Conservation (phyloP, 176 grass and related monocot species). For the Tuctoria greenei region DNA sequence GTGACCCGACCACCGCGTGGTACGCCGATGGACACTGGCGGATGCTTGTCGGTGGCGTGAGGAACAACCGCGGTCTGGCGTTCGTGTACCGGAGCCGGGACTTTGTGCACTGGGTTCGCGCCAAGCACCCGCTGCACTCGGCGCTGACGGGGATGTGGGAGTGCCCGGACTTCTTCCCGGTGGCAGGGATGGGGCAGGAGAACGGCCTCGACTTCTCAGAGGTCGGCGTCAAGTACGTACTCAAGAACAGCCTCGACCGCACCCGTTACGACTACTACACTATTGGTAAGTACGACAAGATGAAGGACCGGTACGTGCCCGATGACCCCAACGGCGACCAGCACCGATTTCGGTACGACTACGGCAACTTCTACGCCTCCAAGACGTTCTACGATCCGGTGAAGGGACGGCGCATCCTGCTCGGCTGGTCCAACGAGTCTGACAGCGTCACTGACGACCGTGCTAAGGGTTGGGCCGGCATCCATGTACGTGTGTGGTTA, state of each 20-base stretch:
- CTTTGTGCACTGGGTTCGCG: neutral
- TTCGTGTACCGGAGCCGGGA: conserved; percentile 12
- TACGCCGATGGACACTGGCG: neutral
- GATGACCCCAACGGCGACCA: conserved; percentile 28
- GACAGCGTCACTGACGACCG: conserved; percentile 14
- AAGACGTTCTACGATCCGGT: conserved; percentile 66
- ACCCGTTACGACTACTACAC: conserved; percentile 21
- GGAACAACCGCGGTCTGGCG: neutral
- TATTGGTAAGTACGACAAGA: neutral
- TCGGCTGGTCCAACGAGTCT: conserved; percentile 65
- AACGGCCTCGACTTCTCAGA: neutral
- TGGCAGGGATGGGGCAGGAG: conserved; percentile 13
- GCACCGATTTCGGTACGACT: conserved; percentile 48
- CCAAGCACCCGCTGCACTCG: conserved; percentile 17
- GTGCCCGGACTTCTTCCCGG: conserved; percentile 83
- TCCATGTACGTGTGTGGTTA: neutral
- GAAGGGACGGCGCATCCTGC: conserved; percentile 47
- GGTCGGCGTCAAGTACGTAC: neutral
- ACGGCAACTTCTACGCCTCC: conserved; percentile 80
- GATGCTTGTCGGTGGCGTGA: neutral
- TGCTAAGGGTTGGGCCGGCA: neutral
- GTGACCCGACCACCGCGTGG: conserved; percentile 26
- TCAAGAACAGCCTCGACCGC: conserved; percentile 15
- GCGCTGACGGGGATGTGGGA: conserved; percentile 62
- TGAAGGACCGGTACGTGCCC: conserved; percentile 38